Conservation (phyloP, 1,284 basidiomycete species). For the Sparassis latifolia region DNA sequence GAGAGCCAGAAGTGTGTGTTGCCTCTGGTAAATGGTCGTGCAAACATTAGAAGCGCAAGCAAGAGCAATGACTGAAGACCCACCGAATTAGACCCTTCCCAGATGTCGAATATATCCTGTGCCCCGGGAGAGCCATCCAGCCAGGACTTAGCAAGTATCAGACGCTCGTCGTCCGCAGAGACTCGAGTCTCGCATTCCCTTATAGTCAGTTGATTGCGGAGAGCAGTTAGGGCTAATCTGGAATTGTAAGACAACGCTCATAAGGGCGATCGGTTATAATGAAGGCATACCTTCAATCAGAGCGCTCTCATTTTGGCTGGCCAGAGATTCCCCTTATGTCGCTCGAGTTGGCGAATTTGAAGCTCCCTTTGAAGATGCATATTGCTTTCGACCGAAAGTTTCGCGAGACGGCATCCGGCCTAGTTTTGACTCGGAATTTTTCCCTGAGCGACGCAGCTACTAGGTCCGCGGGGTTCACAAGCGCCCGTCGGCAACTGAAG, state of each 20-base stretch:
- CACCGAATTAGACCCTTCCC: constrained; percentile 49
- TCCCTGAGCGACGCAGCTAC: too few relatives aligned
- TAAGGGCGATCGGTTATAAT: too few relatives aligned
- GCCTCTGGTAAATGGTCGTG: constrained; percentile 27
- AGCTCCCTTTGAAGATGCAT: too few relatives aligned
- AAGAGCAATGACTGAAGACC: constrained; percentile 8
- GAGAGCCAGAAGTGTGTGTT: constrained; percentile 37
- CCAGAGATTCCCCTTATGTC: too few relatives aligned
- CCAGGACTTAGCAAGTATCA: constrained; percentile 56
- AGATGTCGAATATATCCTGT: constrained; percentile 54
- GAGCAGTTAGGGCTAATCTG: constrained; percentile 24
- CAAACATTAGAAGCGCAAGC: neutral
- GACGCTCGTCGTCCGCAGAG: constrained; percentile 48
- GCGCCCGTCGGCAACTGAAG: too few relatives aligned
- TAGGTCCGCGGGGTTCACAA: too few relatives aligned
- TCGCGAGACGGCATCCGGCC: too few relatives aligned
- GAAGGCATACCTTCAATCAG: too few relatives aligned
- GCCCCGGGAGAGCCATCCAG: constrained; percentile 48
- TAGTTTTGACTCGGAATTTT: too few relatives aligned
- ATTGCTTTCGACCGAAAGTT: too few relatives aligned
- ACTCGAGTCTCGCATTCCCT: constrained; percentile 36
- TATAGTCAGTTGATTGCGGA: constrained; percentile 51
- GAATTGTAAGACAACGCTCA: neutral
- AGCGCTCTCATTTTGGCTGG: too few relatives aligned
- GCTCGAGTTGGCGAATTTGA: too few relatives aligned